Percentiles rank a stretch among this genome's conserved stretches.
These are phyloP conservation scores for Panicum miliaceum DNA, from an alignment of 176 grass and related monocot species.

Conservation along the genomic window DNA sequence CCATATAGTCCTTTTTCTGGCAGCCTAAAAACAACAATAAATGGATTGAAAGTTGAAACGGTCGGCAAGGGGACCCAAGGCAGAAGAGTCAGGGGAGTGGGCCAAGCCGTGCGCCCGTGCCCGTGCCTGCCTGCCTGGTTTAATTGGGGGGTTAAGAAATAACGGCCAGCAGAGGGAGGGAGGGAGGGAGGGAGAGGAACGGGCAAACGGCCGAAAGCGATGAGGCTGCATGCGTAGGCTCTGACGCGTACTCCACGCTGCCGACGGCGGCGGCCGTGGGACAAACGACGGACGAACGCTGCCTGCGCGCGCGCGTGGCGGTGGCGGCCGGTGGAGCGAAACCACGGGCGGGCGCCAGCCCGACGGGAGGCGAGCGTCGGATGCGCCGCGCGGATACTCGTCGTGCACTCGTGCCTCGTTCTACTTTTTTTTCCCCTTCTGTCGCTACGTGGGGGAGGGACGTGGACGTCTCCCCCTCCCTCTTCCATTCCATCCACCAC, in stretches of 20 bases:
- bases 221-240: conserved; percentile 26
- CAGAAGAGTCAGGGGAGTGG: not conserved
- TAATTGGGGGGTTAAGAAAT: not conserved
- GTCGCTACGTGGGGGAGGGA: not conserved
- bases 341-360: conserved; percentile 8
- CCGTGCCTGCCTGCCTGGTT: not conserved
- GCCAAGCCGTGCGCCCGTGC: not conserved
- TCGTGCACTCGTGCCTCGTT: not conserved
- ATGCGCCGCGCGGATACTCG: not conserved
- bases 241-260: conserved; percentile 28
- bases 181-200: no score
- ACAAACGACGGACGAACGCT: not conserved
- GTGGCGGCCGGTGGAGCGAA: not conserved
- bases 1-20: not conserved
- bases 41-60: conserved; percentile 1
- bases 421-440: no score
- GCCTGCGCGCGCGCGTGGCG: not conserved
- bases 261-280: conserved; percentile 19
- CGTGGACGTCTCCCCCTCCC: not conserved
- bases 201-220: not conserved
- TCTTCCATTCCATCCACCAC: not conserved
- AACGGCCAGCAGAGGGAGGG: not conserved
- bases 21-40: not conserved
- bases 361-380: not conserved
- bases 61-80: not conserved